Conservation (phyloP, 306 rosid species). For the Trichosanthes truncata region DNA sequence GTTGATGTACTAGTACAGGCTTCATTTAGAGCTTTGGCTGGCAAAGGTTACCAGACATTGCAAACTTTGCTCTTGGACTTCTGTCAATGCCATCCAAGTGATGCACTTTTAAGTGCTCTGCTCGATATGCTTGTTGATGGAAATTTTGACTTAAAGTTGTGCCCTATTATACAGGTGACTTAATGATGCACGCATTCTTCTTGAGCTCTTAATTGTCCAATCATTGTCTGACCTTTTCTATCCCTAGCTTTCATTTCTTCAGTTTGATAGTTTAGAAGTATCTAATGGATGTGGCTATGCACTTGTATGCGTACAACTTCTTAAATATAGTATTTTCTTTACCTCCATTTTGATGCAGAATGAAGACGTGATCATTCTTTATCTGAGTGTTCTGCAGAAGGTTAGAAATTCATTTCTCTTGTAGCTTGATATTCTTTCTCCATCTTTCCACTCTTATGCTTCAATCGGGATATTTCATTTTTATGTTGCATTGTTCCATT, state of each 20-base stretch:
- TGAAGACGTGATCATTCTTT: slow-evolving; percentile 77
- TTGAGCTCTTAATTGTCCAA: slow-evolving; percentile 12
- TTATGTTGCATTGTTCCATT: not conserved
- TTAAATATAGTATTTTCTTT: not conserved
- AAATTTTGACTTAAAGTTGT: slow-evolving; percentile 57
- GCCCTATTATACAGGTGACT: slow-evolving; percentile 80
- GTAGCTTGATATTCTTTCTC: slow-evolving; percentile 3
- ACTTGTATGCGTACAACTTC: not conserved
- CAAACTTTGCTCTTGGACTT: slow-evolving; percentile 86
- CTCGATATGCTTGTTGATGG: slow-evolving; percentile 98
- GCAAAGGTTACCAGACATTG: slow-evolving; percentile 88
- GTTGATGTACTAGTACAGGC: slow-evolving; percentile 38
- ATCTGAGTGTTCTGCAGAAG: slow-evolving; percentile 75
- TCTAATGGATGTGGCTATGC: not conserved
- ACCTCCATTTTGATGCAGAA: slow-evolving; percentile 41
- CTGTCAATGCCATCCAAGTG: slow-evolving; percentile 70
- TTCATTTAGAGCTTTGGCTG: slow-evolving; percentile 85
- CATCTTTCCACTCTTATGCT: not conserved
- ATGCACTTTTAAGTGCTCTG: slow-evolving; percentile 60
- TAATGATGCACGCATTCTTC: slow-evolving; percentile 18
- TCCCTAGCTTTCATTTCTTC: not conserved
- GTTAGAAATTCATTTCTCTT: slow-evolving; percentile 44
- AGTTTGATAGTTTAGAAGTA: slow-evolving; percentile 1
- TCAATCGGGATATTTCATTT: not conserved
- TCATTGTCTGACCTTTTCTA: slow-evolving; percentile 10